A percentile compares a stretch with the other conserved stretches of the same genome.
These are phyloP conservation scores for Gigaspora rosea DNA, from an alignment of 192 early-diverging fungal species.

Conservation along the genomic window DNA sequence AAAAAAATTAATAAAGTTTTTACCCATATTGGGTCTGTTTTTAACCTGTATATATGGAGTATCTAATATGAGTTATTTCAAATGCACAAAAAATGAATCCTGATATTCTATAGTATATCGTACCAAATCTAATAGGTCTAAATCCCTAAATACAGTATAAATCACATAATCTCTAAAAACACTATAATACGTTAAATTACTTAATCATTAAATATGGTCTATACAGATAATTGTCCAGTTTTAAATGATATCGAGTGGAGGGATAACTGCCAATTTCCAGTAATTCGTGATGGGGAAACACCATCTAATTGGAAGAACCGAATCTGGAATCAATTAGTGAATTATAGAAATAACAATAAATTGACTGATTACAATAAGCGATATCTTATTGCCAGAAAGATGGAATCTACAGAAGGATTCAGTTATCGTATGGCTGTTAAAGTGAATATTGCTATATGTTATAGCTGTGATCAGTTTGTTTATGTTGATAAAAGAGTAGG, in stretches of 20 bases:
- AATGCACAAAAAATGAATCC: neutral
- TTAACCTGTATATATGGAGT: no score
- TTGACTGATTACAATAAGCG: slow-evolving; percentile 6
- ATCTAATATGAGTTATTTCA: no score
- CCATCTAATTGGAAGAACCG: slow-evolving; percentile 13
- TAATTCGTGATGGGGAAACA: neutral
- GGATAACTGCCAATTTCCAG: slow-evolving; percentile 15
- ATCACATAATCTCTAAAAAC: neutral
- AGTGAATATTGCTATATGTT: slow-evolving; percentile 20
- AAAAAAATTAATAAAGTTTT: no score
- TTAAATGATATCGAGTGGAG: neutral
- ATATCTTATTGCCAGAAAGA: slow-evolving; percentile 10
- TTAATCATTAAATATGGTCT: no score
- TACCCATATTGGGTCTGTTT: no score
- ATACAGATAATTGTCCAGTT: neutral
- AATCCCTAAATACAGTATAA: slow-evolving; percentile 14
- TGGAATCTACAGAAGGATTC: neutral
- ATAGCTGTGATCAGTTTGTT: slow-evolving; percentile 10
- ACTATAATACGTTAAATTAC: no score
- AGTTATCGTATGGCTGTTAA: neutral
- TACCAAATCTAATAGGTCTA: slow-evolving; percentile 18
- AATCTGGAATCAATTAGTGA: slow-evolving; percentile 10
- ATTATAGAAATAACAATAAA: slow-evolving; percentile 17
- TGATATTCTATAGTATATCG: neutral
- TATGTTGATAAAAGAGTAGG: neutral